Percentiles rank a stretch among this genome's conserved stretches.
Evolutionary conservation across 78 protist genomes (phyloP).

Genomic region (slime mould (Dictyostelium discoideum)): DNA sequence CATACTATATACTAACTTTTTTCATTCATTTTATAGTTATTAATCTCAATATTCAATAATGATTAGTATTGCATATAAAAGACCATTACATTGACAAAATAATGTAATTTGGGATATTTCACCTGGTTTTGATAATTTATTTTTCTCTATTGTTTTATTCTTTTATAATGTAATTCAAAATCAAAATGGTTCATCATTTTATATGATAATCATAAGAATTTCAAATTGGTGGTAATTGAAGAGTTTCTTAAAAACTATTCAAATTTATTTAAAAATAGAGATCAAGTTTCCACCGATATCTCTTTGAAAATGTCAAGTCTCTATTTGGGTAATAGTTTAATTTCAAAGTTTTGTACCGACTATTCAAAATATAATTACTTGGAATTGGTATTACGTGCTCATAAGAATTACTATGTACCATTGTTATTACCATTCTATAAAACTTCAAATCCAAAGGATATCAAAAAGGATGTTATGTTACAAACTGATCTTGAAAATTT

Average conservation of each 20-base stretch:
- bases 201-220: slow-evolving; percentile 56
- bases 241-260: slow-evolving; percentile 69
- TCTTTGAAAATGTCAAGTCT: neutral
- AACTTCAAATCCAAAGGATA: neutral
- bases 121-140: no score
- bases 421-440: slow-evolving; percentile 61
- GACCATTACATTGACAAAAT: no score
- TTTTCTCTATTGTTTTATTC: no score
- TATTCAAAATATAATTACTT: slow-evolving; percentile 15
- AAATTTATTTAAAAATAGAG: slow-evolving; percentile 40
- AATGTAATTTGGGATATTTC: no score
- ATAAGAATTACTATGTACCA: slow-evolving; percentile 35
- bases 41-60: no score
- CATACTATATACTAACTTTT: no score
- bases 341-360: slow-evolving; percentile 36
- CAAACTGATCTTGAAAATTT: slow-evolving; percentile 35
- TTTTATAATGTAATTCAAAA: no score
- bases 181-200: slow-evolving; percentile 32
- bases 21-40: no score
- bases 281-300: neutral
- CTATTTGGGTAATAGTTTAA: slow-evolving; percentile 5
- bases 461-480: slow-evolving; percentile 51
- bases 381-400: slow-evolving; percentile 46
- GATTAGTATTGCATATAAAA: no score
- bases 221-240: slow-evolving; percentile 27